A percentile compares a stretch with the other conserved stretches of the same genome.
phyloP scores from a whole-genome alignment of 2,329 filamentous ascomycete species.

The Scedosporium dehoogii region DNA sequence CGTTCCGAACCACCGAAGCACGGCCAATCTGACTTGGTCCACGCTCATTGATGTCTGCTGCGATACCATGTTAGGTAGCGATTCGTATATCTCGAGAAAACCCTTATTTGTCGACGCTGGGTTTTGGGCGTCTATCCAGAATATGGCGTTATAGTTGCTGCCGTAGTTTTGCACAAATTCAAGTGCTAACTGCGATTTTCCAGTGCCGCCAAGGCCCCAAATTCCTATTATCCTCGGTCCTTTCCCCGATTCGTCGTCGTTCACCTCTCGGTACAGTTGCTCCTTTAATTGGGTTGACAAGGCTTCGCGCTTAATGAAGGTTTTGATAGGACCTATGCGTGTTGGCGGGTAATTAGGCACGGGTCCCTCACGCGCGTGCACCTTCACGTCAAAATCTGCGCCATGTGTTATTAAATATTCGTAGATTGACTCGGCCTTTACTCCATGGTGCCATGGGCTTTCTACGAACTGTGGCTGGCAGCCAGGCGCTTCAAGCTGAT shows the following conservation, averaged over 20 bases:
- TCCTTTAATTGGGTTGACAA: not conserved
- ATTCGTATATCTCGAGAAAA: not conserved
- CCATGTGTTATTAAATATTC: too few species aligned
- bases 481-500: too few species aligned
- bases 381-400: too few species aligned
- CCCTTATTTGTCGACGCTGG: not conserved
- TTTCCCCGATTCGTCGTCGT: not conserved
- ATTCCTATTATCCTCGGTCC: not conserved
- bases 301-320: too few species aligned
- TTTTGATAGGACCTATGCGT: too few species aligned
- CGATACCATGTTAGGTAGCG: not conserved
- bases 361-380: too few species aligned
- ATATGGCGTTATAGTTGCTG: not conserved
- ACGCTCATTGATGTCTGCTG: not conserved
- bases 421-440: too few species aligned
- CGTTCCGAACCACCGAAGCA: not conserved
- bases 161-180: not conserved
- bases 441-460: too few species aligned
- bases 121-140: not conserved
- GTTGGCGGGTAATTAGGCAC: too few species aligned
- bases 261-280: not conserved
- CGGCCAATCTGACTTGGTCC: not conserved
- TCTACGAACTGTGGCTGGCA: too few species aligned
- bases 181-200: constrained; percentile 12
- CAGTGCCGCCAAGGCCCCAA: constrained; percentile 12